Conservation (phyloP, 2,329 filamentous ascomycete genomes). For the Fusarium annulatum region DNA sequence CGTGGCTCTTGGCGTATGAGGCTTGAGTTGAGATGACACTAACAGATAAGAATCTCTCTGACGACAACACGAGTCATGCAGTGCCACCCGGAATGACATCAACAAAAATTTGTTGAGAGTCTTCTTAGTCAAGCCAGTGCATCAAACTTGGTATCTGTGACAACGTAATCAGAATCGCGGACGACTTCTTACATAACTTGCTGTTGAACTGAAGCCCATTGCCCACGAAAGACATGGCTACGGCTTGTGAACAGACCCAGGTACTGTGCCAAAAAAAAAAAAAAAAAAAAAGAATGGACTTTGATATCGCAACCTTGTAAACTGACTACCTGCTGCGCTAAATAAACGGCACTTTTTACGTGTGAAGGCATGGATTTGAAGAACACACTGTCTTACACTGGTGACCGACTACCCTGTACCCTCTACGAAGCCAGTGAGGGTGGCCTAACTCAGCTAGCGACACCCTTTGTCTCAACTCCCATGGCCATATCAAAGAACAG, state of each 20-base stretch:
- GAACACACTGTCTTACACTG: background rate
- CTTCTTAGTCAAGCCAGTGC: background rate
- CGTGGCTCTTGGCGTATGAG: background rate
- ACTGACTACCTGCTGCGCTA: background rate
- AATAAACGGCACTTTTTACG: too few relatives aligned
- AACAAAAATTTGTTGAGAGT: background rate
- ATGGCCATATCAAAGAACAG: background rate
- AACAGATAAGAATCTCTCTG: background rate
- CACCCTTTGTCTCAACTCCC: background rate
- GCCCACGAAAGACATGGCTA: accelerated
- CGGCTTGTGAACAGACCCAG: accelerated
- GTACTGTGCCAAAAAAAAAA: accelerated
- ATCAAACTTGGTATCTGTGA: background rate
- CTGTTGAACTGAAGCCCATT: background rate
- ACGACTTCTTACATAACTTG: background rate
- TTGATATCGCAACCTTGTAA: background rate
- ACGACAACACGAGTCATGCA: background rate
- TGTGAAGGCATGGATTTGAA: background rate
- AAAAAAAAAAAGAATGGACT: accelerated
- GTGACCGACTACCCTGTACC: accelerated
- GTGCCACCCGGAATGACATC: background rate
- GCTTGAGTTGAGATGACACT: background rate
- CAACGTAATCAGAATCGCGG: accelerated
- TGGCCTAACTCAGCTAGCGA: background rate
- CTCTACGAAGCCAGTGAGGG: accelerated